Base-by-base conservation (phyloP, 768 basidiomycete species). In the Kwoniella mangroviensis region DNA sequence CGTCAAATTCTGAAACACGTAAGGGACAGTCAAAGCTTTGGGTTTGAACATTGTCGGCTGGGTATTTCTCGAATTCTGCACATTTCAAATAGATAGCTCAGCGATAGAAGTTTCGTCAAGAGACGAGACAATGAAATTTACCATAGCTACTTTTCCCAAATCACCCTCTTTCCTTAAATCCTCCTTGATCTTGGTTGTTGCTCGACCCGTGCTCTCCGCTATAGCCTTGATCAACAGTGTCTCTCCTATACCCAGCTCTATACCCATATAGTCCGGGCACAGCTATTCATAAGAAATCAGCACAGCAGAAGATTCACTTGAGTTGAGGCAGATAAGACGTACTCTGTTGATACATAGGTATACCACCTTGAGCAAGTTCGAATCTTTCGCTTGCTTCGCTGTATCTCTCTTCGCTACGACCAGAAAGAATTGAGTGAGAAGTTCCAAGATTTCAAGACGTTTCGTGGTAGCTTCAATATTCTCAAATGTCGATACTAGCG, bases 261-360 rank as follows among this genome's bases (percentile, higher is more conserved):
- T 86, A 34, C 96, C 95, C 68, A 92, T 86, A 82, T 98, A 98
- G 81, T 98, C 97, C 17, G 97, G 95, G 75, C 93, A 90, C 67
- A 98, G 82, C 95, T 98, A 80, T 5, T 13, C 4, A 28, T 24
- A 45, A 28, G n/a, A 53, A n/a, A 56, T 71, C 54, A 63, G 56
- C 67, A 11, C 24, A 24, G 2, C 41, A 65, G 63, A 34, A 11
- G 12, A 19, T 60, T 34, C 12, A 56, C 13, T 2, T 68, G 53
- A 55, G 10, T 60, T 7, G 34, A 45, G 34, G 45, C n/a, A 17
- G 45, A 10, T 5, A 42, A 83, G 21, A 43, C 89, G 63, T 81
- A 98, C 94, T 70, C 94, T 86, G 80, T 99, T 99, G 80, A 98
- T 98, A 81, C 97, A 98, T 1, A 99, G 87, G 79, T 99, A 99